These are phyloP conservation scores for Dendrothele bispora DNA, from an alignment of 768 basidiomycete species.

Conservation along the genomic window DNA sequence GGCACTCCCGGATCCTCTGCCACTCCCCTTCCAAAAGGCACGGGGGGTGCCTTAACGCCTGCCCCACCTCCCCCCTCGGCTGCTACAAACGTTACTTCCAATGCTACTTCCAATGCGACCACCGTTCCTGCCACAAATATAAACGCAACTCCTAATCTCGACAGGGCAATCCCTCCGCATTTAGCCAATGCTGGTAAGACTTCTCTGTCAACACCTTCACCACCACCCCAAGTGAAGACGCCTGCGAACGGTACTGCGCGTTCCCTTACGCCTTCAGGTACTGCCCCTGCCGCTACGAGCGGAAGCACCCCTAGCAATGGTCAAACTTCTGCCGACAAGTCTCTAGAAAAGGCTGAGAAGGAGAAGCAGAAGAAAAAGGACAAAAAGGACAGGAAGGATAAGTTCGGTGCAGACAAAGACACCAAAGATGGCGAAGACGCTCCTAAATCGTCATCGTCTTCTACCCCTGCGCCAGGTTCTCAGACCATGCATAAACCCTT, in stretches of 20 bases:
- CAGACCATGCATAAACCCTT: constrained; percentile 25
- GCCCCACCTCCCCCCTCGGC: constrained; percentile 10
- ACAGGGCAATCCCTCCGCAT: constrained; percentile 26
- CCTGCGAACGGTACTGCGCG: too few species aligned
- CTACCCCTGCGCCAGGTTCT: constrained; percentile 20
- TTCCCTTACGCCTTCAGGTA: neutral
- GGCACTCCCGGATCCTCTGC: constrained; percentile 36
- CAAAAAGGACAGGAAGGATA: constrained; percentile 62
- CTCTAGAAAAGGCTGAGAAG: constrained; percentile 52
- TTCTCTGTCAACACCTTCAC: too few species aligned
- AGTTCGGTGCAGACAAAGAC: constrained; percentile 45
- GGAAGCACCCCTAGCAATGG: constrained; percentile 1
- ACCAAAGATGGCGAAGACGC: constrained; percentile 40
- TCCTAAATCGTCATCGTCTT: constrained; percentile 21
- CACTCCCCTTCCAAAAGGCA: constrained; percentile 31
- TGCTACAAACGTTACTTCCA: constrained; percentile 20
- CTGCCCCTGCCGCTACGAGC: constrained; percentile 2
- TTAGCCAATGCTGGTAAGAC: constrained; percentile 26
- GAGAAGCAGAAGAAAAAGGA: constrained; percentile 61
- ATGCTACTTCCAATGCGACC: constrained; percentile 23
- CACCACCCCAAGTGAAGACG: too few species aligned
- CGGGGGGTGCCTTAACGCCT: constrained; percentile 22
- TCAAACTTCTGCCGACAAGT: constrained; percentile 23
- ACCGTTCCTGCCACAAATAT: constrained; percentile 37
- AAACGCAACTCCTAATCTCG: too few species aligned